Evolutionary conservation across 2,329 filamentous ascomycete species (phyloP), one percentile per base, ranked within the genome.

Genomic region (Biscogniauxia sp.): DNA sequence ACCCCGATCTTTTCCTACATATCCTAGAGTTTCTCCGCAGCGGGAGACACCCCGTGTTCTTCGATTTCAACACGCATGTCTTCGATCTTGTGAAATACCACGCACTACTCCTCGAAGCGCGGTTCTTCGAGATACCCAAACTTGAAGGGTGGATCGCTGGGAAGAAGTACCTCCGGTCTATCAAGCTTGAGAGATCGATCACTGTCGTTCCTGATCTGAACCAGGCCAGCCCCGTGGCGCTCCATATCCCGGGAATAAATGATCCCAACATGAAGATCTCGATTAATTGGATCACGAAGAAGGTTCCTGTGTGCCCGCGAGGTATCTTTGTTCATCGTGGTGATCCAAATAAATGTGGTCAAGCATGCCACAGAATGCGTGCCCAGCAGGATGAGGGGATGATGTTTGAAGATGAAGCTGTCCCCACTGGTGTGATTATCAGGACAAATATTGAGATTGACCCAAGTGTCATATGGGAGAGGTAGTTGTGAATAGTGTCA

Each of bases 301-400:
- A 76, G 65, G 74, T 79, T 1, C 81, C 79, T 62, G 70, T 80
- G 8, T 74, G 72, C 53, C 72, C 73, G 7, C 64, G 67, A 8
- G 50, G 52, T 20, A 67, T 73, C 25, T 0, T 0, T 2, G 60
- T 53, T 4, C 71, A 74, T 52, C 61, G 52, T 23, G 70, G 68
- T 2, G 54, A 67, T 9, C 63, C 60, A 3, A 25, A 20, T 2
- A 50, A 15, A 7, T 73, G 72, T 57, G 67, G 57, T 1, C 45
- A 51, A 13, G 58, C 51, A 15, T 63, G 60, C 19, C 11, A 26
- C 3, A 61, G 25, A 4, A 56, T n/a, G 25, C 51, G 26, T 11
- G 41, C 20, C 6, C 57, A 28, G 13, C 41, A 41, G 3, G 60
- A 49, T 15, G 15, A 52, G 1, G 53, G 20, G 3, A 11, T 19